phyloP scores from a whole-genome alignment of 352 stramenopile genomes.

The Phytophthora constricta region DNA sequence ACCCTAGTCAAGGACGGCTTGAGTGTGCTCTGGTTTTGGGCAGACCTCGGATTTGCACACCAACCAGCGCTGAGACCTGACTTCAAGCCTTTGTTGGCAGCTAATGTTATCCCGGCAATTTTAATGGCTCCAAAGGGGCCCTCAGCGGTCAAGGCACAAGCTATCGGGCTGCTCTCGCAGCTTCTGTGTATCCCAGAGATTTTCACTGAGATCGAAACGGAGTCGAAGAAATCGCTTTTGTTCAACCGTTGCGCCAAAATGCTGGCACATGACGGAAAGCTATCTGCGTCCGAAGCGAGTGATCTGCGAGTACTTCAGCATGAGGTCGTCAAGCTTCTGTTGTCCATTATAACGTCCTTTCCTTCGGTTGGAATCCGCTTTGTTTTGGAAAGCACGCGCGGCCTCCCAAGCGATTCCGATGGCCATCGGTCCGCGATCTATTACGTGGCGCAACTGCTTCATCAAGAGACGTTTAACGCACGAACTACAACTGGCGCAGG shows the following conservation, averaged over 20 bases:
- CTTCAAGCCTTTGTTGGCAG: constrained; percentile 53
- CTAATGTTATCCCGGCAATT: constrained; percentile 60
- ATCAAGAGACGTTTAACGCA: constrained; percentile 65
- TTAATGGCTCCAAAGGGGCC: constrained; percentile 50
- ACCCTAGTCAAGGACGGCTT: constrained; percentile 51
- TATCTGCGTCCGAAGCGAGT: constrained; percentile 20
- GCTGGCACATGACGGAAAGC: constrained; percentile 30
- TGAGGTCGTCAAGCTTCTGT: constrained; percentile 64
- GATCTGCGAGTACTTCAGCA: constrained; percentile 54
- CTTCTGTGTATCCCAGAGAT: constrained; percentile 50
- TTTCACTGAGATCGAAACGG: constrained; percentile 48
- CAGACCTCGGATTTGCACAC: constrained; percentile 43
- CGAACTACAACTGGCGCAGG: constrained; percentile 41
- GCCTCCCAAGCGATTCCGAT: constrained; percentile 50
- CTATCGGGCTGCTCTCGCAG: constrained; percentile 47
- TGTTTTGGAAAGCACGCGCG: constrained; percentile 74
- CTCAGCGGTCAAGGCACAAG: constrained; percentile 40
- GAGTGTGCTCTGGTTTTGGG: constrained; percentile 52
- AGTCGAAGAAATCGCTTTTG: constrained; percentile 61
- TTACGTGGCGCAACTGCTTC: constrained; percentile 64
- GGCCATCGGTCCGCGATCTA: constrained; percentile 66
- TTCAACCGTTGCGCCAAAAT: constrained; percentile 81
- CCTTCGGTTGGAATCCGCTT: constrained; percentile 71
- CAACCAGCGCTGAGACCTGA: constrained; percentile 31
- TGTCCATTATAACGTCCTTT: constrained; percentile 60